Evolutionary conservation across 2,329 filamentous ascomycete species (phyloP).

Genomic region (Ilyonectria sp.): DNA sequence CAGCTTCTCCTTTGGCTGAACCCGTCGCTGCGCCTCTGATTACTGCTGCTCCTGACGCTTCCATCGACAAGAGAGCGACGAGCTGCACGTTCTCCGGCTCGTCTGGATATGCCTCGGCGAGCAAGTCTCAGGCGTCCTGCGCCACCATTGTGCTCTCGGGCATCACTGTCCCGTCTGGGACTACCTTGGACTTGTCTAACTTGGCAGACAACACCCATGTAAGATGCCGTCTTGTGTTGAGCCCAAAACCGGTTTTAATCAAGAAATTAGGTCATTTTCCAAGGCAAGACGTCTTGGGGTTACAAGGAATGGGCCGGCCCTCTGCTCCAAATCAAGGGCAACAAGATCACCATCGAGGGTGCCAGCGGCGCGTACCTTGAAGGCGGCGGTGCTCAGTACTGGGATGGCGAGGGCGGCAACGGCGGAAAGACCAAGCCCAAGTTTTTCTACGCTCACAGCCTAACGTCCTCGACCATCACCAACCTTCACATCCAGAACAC

Average conservation of each 20-base stretch:
- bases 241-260: background rate
- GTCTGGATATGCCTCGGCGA: background rate
- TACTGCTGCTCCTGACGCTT: conserved; percentile 9
- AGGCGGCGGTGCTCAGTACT: conserved; percentile 3
- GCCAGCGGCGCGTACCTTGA: background rate
- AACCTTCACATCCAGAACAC: conserved; percentile 3
- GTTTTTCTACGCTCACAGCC: background rate
- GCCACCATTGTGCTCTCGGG: background rate
- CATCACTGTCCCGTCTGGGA: background rate
- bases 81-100: conserved; percentile 3
- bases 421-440: background rate
- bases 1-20: conserved; percentile 3
- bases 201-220: background rate
- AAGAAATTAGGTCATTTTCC: background rate
- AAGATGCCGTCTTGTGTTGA: background rate
- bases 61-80: background rate
- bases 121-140: background rate
- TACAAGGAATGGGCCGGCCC: background rate
- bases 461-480: conserved; percentile 6
- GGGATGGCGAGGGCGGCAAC: conserved; percentile 3
- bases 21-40: background rate
- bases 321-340: background rate
- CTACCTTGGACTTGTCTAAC: background rate
- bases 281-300: background rate
- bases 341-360: background rate